Base-by-base conservation (phyloP, 2,329 filamentous ascomycete species). In the Monilinia aucupariae region DNA sequence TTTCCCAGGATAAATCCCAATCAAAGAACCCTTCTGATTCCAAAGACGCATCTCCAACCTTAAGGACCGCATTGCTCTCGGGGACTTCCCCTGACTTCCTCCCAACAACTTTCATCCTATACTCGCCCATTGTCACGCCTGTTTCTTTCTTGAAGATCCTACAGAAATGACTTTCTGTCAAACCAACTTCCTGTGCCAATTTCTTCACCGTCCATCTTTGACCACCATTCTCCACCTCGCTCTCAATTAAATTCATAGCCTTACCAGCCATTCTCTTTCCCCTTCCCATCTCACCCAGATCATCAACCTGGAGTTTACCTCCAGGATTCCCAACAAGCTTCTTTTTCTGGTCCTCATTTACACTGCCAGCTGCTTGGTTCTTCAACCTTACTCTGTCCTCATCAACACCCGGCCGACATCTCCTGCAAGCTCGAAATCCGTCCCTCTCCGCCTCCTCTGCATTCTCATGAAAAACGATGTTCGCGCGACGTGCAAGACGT, bases 141-240 rank as follows among this genome's bases (percentile, higher is more conserved):
- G 64, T 41, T 50, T 77, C 78, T 69, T 78, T 79, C 72, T 83
- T 85, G 69, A 86, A 86, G 5, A 82, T 77, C 30, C 82, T 78
- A 68, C 84, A 81, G 58, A 86, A 82, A 69, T 86, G 82, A 73
- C 82, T 80, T 59, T 82, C 81, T 12, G 82, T 83, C 45, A 85
- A 71, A 0, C 80, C 80, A 6, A 80, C 80, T 68, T 77, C 76
- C 50, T 71, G 75, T 9, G 83, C 83, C 70, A 86, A 74, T 27
- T 78, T 74, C 39, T 78, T 76, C 55, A 83, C 67, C 51, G 74
- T 77, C 64, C 76, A 71, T 53, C 69, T 73, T 54, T 52, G 56
- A 59, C 15, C 41, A 20, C 27, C 54, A 20, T 34, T 25, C 13
- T 15, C 41, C 12, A 47, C 9, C 41, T 56, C 54, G 9, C n/a